Evolutionary conservation across 805 yeast genomes (phyloP).

Genomic region (Starmerella ratchasimensis): DNA sequence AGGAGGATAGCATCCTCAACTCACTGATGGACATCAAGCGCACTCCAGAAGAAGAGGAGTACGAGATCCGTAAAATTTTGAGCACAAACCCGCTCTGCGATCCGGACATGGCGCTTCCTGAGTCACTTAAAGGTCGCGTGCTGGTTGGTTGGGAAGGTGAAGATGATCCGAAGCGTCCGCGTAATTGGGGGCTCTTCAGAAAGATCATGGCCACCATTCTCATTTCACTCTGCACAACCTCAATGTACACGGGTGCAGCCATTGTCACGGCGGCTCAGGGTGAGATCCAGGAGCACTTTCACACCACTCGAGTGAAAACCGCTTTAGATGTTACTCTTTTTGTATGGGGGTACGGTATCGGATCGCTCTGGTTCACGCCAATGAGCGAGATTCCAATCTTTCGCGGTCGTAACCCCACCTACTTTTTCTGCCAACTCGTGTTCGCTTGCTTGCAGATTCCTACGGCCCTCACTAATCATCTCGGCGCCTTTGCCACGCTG

Average conservation of each 20-base stretch:
- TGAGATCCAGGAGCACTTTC: slow-evolving; percentile 31
- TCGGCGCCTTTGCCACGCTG: slow-evolving; percentile 38
- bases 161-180: slow-evolving; percentile 32
- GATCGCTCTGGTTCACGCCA: slow-evolving; percentile 44
- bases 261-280: slow-evolving; percentile 43
- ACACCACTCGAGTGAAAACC: slow-evolving; percentile 33
- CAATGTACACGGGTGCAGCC: slow-evolving; percentile 48
- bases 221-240: slow-evolving; percentile 34
- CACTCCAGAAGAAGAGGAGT: too few relatives aligned
- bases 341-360: slow-evolving; percentile 48
- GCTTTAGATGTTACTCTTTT: slow-evolving; percentile 40
- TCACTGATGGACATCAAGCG: too few relatives aligned
- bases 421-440: slow-evolving; percentile 33
- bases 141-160: slow-evolving; percentile 26
- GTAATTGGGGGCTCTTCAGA: slow-evolving; percentile 38
- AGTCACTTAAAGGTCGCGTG: slow-evolving; percentile 54
- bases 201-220: slow-evolving; percentile 31
- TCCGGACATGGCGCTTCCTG: slow-evolving; percentile 4
- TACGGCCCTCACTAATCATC: slow-evolving; percentile 37
- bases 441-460: slow-evolving; percentile 44
- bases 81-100: background rate
- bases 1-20: too few relatives aligned
- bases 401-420: slow-evolving; percentile 37
- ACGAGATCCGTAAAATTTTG: background rate
- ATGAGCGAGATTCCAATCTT: slow-evolving; percentile 37